Evolutionary conservation across 2,329 filamentous ascomycete genomes (phyloP), one percentile per base, ranked within the genome.

Genomic region (Corniculantispora saksenae): DNA sequence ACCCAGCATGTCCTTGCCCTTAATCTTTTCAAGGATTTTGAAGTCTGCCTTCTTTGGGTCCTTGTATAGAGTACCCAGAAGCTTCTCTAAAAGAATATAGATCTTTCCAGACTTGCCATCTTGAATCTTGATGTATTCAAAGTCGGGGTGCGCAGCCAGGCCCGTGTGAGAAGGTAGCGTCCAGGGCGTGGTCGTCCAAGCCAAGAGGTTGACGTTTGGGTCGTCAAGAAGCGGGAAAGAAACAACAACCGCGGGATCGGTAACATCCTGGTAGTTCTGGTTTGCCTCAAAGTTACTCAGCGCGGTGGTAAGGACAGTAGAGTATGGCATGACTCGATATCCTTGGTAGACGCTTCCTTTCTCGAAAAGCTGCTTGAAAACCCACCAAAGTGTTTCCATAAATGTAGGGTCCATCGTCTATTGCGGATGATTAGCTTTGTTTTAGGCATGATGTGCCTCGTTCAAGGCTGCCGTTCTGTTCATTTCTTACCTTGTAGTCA

Each of bases 371-470:
- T 94, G 88, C 82, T 95, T 96, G 83, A 97, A 97, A 21, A 95
- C 91, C 94, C 94, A 97, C 94, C 94, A 98, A 69, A 92, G 88
- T 0, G 91, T 91, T 81, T 97, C 94, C 94, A 97, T 98, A 80
- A 96, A 98, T 23, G 83, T 89, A n/a, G 90, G 85, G 76, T 98
- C 91, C 93, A 97, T 97, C 43, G 93, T 97, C 90, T 91, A 43
- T 35, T 13, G 35, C 29, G 53, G 54, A 12, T 61, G 19, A 62
- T 60, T 57, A 63, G 61, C 32, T 13, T 25, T 8, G 7, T 23
- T 63, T 45, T 17, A n/a, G 3, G 50, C 15, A 53, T 40, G 12
- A 23, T n/a, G 12, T 27, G 38, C 4, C 32, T 32, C 6, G 32
- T 32, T 5, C 10, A 10, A 32, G 10, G 32, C 32, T 10, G 10